Base-by-base conservation (phyloP, 768 basidiomycete genomes). In the Phanerochaete carnosa region DNA sequence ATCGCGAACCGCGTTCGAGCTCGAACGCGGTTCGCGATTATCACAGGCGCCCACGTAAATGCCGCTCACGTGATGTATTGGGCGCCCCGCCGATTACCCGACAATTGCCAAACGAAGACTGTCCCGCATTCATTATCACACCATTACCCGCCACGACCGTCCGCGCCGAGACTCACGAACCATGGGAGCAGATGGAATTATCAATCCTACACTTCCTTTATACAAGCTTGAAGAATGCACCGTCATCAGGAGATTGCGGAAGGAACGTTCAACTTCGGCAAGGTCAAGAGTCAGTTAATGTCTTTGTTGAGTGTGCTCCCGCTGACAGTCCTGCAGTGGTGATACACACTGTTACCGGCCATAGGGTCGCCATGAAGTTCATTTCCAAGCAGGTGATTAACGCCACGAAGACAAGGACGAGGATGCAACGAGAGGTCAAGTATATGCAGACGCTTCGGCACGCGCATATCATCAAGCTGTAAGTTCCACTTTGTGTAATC, bases 391-490 rank as follows among this genome's bases (percentile, higher is more conserved):
- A 92, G 33, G 94, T 92, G 66, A 98, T 98, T 59, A 87, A 90
- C 66, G 85, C 88, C 66, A 91, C 92, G 64, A 92, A 92, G 74
- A 97, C 94, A 69, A 95, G 93, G 76, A 89, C 89, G 58, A 78
- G 96, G 60, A 95, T 98, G 7, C 88, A 92, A 69, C 85, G 94
- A 50, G 96, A 98, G 76, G 97, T 97, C 65, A 95, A 98, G 72
- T 98, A 97, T 77, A 91, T 99, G 84, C 87, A 94, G 58, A 86
- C 92, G 37, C 84, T 99, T 19, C 81, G 93, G 39, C 97, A 99
- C 73, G 89, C 96, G 0, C 96, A 99, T 72, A 98, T 99, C 73
- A 91, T 98, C 81, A 98, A 98, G 76, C 83, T 98, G 95, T 96
- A 72, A 67, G 84, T 79, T 28, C 56, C 37, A 43, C 46, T 32